phyloP scores from a whole-genome alignment of 129 eudicot genomes.

The Daucus carota region DH1_v3.0 NC_030384.2:48621501-48622000 shows the following conservation, averaged over 20 bases:
- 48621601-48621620: conserved; percentile 75
- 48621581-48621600: conserved; percentile 90
- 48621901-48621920: conserved; percentile 60
- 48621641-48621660: not conserved
- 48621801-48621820: conserved; percentile 43
- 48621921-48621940: conserved; percentile 66
- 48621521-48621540: conserved; percentile 82
- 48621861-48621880: conserved; percentile 10
- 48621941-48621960: conserved; percentile 9
- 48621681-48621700: not conserved
- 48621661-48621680: not conserved
- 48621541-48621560: conserved; percentile 84
- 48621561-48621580: conserved; percentile 78
- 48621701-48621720: conserved; percentile 2
- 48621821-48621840: not conserved
- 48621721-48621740: conserved; percentile 5
- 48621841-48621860: not conserved
- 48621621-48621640: not conserved
- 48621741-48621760: conserved; percentile 89
- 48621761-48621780: conserved; percentile 55
- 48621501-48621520: conserved; percentile 62
- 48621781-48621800: conserved; percentile 37
- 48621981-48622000: not conserved
- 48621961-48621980: not conserved
- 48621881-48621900: conserved; percentile 35